Evolutionary conservation across 2,329 filamentous ascomycete species (phyloP), one percentile per base, ranked within the genome.

Genomic region (Xylaria sp.): DNA sequence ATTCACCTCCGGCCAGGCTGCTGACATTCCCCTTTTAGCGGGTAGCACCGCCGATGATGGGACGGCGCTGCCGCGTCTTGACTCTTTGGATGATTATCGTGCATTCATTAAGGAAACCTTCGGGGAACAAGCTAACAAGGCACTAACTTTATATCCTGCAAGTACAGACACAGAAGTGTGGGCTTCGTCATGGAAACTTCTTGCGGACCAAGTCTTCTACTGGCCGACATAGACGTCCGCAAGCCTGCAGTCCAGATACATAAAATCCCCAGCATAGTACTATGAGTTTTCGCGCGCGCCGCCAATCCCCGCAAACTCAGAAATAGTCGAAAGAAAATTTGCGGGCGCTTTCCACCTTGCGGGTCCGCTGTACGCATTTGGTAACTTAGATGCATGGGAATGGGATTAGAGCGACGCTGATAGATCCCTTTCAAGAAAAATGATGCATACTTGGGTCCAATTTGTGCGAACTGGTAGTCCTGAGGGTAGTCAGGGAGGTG

Each of bases 371-470:
- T 70, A 70, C 16, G 65, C 61, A 1, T 63, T 70, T 55, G 69
- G 69, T 0, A 70, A 68, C 25, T 62, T 70, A 21, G 69, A 69
- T 3, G 13, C 21, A 1, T 69, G 69, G 69, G 18, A 61, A 16
- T 70, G 69, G 69, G 62, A 69, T 29, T 70, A 65, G 69, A 70
- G 29, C 27, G 58, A 70, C 21, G 69, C 58, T 5, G 69, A 70
- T 32, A 27, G 62, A 23, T 35, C 35, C 2, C 69, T 70, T 42
- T 70, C 69, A 3, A 55, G 32, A n/a, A 50, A 25, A 1, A 60
- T 70, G 23, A 70, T 62, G 69, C 40, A 51, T 2, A 40, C 65
- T 9, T 69, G 57, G 57, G 69, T 69, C 4, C 61, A 23, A 2
- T 70, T 70, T 40, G 10, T 69, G 44, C 18, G 12, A 5, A 42